A percentile compares a stretch with the other conserved stretches of the same genome.
These are phyloP conservation scores for Paramecium octaurelia DNA, from an alignment of 73 alveolate species.

Conservation along the genomic window DNA sequence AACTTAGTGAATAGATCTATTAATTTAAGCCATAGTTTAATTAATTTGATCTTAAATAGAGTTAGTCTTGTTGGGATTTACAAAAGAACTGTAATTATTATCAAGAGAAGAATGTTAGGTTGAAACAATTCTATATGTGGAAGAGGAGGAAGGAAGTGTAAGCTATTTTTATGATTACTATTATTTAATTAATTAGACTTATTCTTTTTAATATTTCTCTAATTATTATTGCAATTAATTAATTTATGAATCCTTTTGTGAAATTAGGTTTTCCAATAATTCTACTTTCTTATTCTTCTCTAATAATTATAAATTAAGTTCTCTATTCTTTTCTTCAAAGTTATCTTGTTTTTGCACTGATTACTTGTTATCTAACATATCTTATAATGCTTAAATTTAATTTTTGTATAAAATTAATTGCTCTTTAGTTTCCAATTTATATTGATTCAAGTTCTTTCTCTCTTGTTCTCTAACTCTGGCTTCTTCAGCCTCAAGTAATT, in stretches of 20 bases:
- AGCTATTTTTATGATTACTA: neutral
- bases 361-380: neutral
- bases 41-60: neutral
- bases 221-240: neutral
- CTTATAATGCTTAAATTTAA: neutral
- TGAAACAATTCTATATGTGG: neutral
- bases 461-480: neutral
- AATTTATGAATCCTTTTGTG: neutral
- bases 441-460: neutral
- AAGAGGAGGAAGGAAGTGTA: neutral
- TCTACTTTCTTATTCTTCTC: neutral
- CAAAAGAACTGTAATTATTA: neutral
- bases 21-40: neutral
- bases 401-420: neutral
- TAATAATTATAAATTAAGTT: neutral
- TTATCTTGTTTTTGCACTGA: neutral
- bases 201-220: neutral
- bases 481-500: neutral
- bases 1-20: neutral
- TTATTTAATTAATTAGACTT: neutral
- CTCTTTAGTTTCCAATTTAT: neutral
- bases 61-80: neutral
- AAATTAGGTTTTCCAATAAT: neutral
- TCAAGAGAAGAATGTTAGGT: neutral
- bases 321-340: neutral